Evolutionary conservation across 2,329 filamentous ascomycete species (phyloP).

Genomic region (Sphaerulina vaccinii): DNA sequence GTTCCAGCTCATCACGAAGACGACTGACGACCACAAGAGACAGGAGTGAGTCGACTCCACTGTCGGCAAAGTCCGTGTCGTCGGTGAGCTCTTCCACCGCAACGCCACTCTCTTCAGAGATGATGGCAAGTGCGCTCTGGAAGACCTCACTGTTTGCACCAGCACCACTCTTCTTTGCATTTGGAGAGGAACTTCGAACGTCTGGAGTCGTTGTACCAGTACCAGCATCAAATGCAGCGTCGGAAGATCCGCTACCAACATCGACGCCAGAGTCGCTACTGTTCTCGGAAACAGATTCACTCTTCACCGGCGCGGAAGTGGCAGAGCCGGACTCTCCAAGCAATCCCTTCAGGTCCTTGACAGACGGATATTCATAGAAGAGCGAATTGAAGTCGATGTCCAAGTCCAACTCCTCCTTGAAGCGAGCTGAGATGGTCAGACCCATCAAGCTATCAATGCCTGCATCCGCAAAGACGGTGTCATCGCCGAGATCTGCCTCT

Average conservation of each 20-base stretch:
- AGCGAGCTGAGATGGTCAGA: constrained; percentile 4
- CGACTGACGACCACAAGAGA: constrained; percentile 29
- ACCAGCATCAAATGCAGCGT: too few species aligned
- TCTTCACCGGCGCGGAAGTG: too few species aligned
- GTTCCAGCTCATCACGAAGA: constrained; percentile 32
- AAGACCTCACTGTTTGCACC: neutral
- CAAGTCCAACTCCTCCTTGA: constrained; percentile 29
- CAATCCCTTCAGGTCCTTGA: too few species aligned
- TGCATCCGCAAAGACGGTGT: constrained; percentile 33
- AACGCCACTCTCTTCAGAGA: constrained; percentile 35
- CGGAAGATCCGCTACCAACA: too few species aligned
- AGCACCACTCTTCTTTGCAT: neutral
- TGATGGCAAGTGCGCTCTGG: constrained; percentile 23
- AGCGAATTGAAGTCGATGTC: constrained; percentile 31
- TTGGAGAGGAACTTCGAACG: constrained; percentile 1
- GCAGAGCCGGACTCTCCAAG: constrained; percentile 31
- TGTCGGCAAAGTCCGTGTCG: constrained; percentile 29
- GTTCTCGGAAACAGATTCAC: too few species aligned
- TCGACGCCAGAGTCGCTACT: too few species aligned
- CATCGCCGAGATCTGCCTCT: constrained; percentile 21
- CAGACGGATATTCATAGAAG: constrained; percentile 27
- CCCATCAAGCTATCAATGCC: constrained; percentile 35
- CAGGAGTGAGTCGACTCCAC: constrained; percentile 36
- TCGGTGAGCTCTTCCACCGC: constrained; percentile 32
- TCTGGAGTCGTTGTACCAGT: too few species aligned